Base-by-base conservation (phyloP, 306 rosid genomes). In the Rosa persica region DNA sequence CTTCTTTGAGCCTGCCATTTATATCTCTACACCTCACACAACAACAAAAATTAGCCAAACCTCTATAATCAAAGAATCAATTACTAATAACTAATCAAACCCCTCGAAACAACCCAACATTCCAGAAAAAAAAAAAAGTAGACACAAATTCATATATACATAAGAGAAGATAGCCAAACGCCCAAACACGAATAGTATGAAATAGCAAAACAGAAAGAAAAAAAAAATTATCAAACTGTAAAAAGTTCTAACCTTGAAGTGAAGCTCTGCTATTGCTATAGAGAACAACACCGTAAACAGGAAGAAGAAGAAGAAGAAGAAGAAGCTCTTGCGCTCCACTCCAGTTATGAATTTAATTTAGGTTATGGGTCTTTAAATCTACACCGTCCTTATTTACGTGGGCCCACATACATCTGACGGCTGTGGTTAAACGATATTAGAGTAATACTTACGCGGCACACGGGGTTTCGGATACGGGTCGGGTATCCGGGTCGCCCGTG, bases 1-100 rank as follows among this genome's bases (percentile, higher is more conserved):
- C 81, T 90, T 94, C 91, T 88, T 92, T 19, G 88, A 38, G 54
- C 86, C 88, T 70, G 87, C 81, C 98, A 95, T 95, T 39, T 76
- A 8, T 40, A 15, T 78, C 9, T 12, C 77, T 69, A 51, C 60
- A 52, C 30, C 64, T 30, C 23, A 40, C 52, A 16, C 43, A 44
- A 75, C 19, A 25, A 54, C 1, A 36, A 61, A 54, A 54, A 34
- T 13, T 30, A 12, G 67, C 67, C 34, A 25, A 10, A 25, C 40
- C 42, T 61, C n/a, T 61, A 61, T 61, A 4, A 13, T 5, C 8
- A 27, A 4, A 12, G 0, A 5, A 27, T 8, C 8, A 25, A 25
- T 60, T 60, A 11, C 38, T 25, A 23, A 6, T 12, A 64, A 60
- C 6, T 2, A 60, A 12, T 60, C 66, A 2, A 55, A 64, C 0